Base-by-base conservation (phyloP, 352 stramenopile genomes). In the Phytophthora meadii region DNA sequence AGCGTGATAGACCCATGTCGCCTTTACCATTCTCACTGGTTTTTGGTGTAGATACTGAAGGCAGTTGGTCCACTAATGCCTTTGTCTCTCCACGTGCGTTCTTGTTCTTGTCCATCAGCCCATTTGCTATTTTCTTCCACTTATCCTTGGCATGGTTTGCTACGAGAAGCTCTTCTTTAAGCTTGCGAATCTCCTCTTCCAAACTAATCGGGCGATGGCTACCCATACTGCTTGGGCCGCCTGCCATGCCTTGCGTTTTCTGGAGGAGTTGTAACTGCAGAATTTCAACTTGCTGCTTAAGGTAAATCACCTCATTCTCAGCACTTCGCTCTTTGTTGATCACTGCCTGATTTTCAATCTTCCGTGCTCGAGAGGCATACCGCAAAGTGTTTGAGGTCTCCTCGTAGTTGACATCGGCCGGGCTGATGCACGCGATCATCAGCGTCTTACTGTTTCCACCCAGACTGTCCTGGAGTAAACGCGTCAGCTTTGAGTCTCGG, bases 261-360 rank as follows among this genome's bases (percentile, higher is more conserved):
- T 90, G 79, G 22, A 86, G 28, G 12, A 94, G 57, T 58, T 92
- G 79, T 10, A 89, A 54, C 44, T 90, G 75, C 32, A 91, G 51
- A 32, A 90, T 57, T 46, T 86, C 82, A 17, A 94, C 46, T 60
- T 94, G 82, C 54, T 88, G 80, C 50, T 89, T 90, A 7, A 94
- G 68, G 37, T 76, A 81, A 5, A 37, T 32, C 9, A 93, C 59
- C 59, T 89, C 76, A 49, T 72, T 98, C 28, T 93, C 85, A 22
- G 95, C 87, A 54, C 97, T 98, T 19, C 92, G 79, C 60, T 99
- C 95, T 62, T 99, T 93, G 73, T 99, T 99, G 36, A 99, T 92
- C 53, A 98, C 87, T 1, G 97, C 95, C 59, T 94, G 90, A 74
- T 99, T 99, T 66, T 99, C 96, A 68, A 99, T 99, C 54, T 99